These are phyloP conservation scores for Phytophthora kernoviae DNA, from an alignment of 352 stramenopile genomes.

Conservation along the genomic window DNA sequence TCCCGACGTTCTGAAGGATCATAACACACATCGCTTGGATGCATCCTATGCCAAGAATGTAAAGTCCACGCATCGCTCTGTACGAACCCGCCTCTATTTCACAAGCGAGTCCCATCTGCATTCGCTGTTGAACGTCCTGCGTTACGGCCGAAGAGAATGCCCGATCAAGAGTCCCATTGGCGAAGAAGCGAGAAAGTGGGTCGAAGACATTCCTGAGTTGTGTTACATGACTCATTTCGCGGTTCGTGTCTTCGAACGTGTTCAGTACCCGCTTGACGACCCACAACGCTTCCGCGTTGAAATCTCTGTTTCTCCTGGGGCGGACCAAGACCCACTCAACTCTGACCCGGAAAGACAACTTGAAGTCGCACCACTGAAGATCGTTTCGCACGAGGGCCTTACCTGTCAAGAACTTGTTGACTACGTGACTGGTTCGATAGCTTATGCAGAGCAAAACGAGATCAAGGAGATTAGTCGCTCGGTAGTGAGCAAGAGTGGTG, in stretches of 20 bases:
- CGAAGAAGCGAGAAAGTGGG: conserved; percentile 82
- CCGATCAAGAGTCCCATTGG: conserved; percentile 58
- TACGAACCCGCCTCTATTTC: conserved; percentile 99
- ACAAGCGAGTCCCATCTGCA: conserved; percentile 99
- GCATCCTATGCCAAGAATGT: conserved; percentile 86
- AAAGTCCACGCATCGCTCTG: conserved; percentile 94
- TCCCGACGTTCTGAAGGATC: conserved; percentile 50
- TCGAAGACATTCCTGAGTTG: conserved; percentile 94
- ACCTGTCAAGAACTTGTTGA: conserved; percentile 87
- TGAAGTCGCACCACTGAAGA: conserved; percentile 76
- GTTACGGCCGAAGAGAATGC: conserved; percentile 78
- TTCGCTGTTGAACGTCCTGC: conserved; percentile 98
- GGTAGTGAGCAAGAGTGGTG: conserved; percentile 33
- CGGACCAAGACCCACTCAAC: conserved; percentile 72
- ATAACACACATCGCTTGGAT: conserved; percentile 82
- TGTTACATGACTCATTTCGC: conserved; percentile 99
- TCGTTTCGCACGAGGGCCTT: conserved; percentile 83
- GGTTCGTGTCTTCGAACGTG: conserved; percentile 97
- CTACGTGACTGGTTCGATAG: conserved; percentile 80
- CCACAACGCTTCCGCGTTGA: conserved; percentile 84
- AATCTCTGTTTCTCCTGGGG: conserved; percentile 84
- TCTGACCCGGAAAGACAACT: conserved; percentile 65
- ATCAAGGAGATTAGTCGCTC: conserved; percentile 37
- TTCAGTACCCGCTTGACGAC: conserved; percentile 66
- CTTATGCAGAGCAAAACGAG: conserved; percentile 72